Percentiles rank a stretch among this genome's conserved stretches.
phyloP scores from a whole-genome alignment of 805 yeast genomes.

The Peterozyma toletana region DNA sequence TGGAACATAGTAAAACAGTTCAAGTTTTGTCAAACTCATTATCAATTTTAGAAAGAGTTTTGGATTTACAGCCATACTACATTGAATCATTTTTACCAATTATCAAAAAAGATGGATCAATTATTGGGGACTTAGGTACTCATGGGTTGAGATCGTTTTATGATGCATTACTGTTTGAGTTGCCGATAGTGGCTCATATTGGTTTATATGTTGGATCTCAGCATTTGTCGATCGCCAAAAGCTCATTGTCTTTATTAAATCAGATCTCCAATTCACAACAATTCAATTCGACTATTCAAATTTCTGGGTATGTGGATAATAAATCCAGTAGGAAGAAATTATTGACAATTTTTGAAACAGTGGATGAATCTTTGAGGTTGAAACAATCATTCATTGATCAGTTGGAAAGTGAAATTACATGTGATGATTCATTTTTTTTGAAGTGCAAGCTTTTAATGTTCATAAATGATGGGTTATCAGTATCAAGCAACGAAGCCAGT shows the following conservation, averaged over 20 bases:
- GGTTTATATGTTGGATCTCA: constrained; percentile 67
- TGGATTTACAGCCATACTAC: constrained; percentile 53
- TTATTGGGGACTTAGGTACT: constrained; percentile 37
- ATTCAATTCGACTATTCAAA: constrained; percentile 26
- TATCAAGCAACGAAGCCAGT: constrained; percentile 35
- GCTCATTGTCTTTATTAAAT: constrained; percentile 45
- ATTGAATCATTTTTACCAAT: constrained; percentile 47
- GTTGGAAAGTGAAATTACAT: constrained; percentile 35
- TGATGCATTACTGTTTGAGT: constrained; percentile 64
- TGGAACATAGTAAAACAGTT: constrained; percentile 23
- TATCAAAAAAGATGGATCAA: constrained; percentile 33
- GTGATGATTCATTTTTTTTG: constrained; percentile 31
- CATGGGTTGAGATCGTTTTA: constrained; percentile 59
- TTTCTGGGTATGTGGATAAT: constrained; percentile 5
- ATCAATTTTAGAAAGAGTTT: constrained; percentile 32
- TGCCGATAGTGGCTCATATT: constrained; percentile 67
- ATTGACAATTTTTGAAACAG: constrained; percentile 62
- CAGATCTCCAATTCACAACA: constrained; percentile 41
- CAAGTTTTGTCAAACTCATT: constrained; percentile 33
- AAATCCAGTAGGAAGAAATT: constrained; percentile 44
- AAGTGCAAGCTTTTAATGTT: constrained; percentile 58
- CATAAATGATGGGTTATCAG: constrained; percentile 39
- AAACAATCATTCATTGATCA: constrained; percentile 69
- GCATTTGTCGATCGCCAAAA: constrained; percentile 40
- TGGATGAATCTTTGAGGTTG: constrained; percentile 73